These are phyloP conservation scores for Monosporozyma solicola DNA, from an alignment of 805 yeast species.

Conservation along the genomic window DNA sequence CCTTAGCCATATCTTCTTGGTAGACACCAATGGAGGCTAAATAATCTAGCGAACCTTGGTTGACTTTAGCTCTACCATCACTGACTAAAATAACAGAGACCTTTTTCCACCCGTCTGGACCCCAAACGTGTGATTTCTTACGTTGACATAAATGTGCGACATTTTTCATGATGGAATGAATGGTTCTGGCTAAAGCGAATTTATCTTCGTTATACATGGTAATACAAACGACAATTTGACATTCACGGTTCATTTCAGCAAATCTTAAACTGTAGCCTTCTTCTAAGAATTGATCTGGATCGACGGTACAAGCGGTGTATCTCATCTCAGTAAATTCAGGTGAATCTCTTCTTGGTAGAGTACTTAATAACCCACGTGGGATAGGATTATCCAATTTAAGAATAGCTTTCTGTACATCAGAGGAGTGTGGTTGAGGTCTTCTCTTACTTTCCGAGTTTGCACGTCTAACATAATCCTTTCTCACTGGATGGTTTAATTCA, in stretches of 20 bases:
- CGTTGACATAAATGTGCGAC: slow-evolving; percentile 81
- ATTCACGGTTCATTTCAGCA: slow-evolving; percentile 79
- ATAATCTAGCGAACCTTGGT: slow-evolving; percentile 75
- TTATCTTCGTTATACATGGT: slow-evolving; percentile 98
- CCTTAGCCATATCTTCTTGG: slow-evolving; percentile 95
- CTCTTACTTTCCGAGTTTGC: slow-evolving; percentile 62
- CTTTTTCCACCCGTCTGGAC: slow-evolving; percentile 94
- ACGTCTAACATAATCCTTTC: slow-evolving; percentile 34
- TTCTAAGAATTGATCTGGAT: slow-evolving; percentile 73
- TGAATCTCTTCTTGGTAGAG: slow-evolving; percentile 76
- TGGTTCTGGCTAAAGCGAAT: slow-evolving; percentile 77
- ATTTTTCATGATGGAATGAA: slow-evolving; percentile 91
- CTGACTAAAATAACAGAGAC: slow-evolving; percentile 85
- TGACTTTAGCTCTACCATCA: slow-evolving; percentile 88
- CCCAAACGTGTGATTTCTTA: slow-evolving; percentile 82
- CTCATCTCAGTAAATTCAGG: slow-evolving; percentile 96
- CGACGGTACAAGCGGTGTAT: slow-evolving; percentile 92
- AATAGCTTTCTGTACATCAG: slow-evolving; percentile 46
- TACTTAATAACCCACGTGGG: slow-evolving; percentile 78
- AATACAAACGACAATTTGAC: slow-evolving; percentile 83
- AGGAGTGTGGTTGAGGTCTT: slow-evolving; percentile 35
- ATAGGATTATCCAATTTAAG: slow-evolving; percentile 89
- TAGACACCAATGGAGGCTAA: slow-evolving; percentile 93
- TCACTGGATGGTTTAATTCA: slow-evolving; percentile 30
- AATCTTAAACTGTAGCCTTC: slow-evolving; percentile 84